Percentiles rank a stretch among this genome's conserved stretches.
phyloP scores from a whole-genome alignment of 345 rosid species.

The Brassica incana region DNA sequence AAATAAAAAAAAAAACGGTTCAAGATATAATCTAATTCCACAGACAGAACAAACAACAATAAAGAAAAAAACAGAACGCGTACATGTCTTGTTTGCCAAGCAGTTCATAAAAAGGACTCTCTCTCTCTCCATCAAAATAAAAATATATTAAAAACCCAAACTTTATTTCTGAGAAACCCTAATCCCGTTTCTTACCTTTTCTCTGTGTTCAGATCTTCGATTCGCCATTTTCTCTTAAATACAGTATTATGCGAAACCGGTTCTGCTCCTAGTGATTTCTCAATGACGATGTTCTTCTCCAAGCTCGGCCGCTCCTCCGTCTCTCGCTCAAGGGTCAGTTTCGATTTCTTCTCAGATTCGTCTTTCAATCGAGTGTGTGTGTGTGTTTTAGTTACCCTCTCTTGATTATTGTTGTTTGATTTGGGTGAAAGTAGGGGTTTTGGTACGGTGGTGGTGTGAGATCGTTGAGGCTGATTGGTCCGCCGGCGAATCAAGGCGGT shows the following conservation, averaged over 20 bases:
- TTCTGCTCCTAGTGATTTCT: slow-evolving; percentile 7
- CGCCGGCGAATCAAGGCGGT: slow-evolving; percentile 36
- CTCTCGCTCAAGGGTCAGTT: slow-evolving; percentile 36
- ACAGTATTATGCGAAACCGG: slow-evolving; percentile 14
- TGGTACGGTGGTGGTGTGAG: slow-evolving; percentile 32
- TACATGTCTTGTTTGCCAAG: background rate
- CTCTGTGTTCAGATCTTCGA: slow-evolving; percentile 12
- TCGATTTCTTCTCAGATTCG: slow-evolving; percentile 13
- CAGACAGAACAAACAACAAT: background rate
- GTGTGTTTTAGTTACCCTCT: background rate
- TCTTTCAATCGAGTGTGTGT: background rate
- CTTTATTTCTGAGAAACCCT: background rate
- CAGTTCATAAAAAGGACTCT: background rate
- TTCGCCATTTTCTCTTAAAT: background rate
- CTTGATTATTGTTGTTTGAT: background rate
- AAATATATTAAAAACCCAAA: background rate
- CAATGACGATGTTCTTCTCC: slow-evolving; percentile 35
- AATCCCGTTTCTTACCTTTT: background rate
- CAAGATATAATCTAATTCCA: background rate
- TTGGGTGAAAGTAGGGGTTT: slow-evolving; percentile 14
- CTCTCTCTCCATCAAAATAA: background rate
- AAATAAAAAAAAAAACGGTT: background rate
- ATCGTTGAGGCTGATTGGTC: slow-evolving; percentile 28
- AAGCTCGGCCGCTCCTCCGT: slow-evolving; percentile 36
- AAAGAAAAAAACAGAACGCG: background rate